These are phyloP conservation scores for Leccinum griseonigrum DNA, from an alignment of 1,284 basidiomycete species.

Conservation along the genomic window DNA sequence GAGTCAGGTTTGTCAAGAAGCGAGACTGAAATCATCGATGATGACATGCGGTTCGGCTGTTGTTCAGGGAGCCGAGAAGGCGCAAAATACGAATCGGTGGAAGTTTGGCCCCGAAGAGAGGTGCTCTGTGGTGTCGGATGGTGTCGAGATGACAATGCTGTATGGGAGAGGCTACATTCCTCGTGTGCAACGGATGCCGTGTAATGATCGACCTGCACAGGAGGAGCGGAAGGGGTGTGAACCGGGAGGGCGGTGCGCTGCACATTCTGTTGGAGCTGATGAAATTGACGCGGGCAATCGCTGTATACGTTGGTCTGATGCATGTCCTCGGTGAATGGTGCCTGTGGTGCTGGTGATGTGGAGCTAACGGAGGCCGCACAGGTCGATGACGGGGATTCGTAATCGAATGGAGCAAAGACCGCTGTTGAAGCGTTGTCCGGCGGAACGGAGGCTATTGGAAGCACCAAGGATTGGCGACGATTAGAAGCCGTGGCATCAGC, in stretches of 20 bases:
- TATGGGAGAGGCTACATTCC: conserved; percentile 28
- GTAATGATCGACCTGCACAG: conserved; percentile 38
- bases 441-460: conserved; percentile 25
- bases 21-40: conserved; percentile 28
- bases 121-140: conserved; percentile 17
- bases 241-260: conserved; percentile 27
- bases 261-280: conserved; percentile 33
- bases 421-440: conserved; percentile 19
- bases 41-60: conserved; percentile 27
- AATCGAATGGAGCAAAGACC: conserved; percentile 31
- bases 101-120: conserved; percentile 21
- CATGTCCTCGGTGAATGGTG: conserved; percentile 28
- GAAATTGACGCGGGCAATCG: conserved; percentile 31
- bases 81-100: conserved; percentile 30
- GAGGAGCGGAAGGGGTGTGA: conserved; percentile 30
- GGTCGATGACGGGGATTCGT: conserved; percentile 26
- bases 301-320: conserved; percentile 22
- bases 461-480: conserved; percentile 24
- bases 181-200: conserved; percentile 30
- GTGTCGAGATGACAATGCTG: conserved; percentile 24
- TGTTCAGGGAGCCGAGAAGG: conserved; percentile 26
- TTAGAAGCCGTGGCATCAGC: conserved; percentile 19
- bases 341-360: conserved; percentile 30
- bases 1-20: conserved; percentile 28
- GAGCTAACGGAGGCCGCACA: conserved; percentile 29